Base-by-base conservation (phyloP, 371 early-diverging fungal genomes). In the Zychaea mexicana region DNA sequence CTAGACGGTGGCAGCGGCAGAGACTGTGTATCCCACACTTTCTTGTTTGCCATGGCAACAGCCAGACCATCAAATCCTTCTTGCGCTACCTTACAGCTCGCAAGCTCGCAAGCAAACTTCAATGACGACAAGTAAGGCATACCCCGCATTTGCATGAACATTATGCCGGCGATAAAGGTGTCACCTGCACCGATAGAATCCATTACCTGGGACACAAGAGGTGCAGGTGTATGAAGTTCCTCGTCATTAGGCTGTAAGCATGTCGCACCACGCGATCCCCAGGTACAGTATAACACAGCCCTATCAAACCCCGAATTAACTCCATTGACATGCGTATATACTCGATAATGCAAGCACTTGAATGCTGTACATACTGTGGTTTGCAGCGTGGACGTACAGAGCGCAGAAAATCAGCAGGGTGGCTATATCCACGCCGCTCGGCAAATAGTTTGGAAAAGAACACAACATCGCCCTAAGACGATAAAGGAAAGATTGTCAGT, bases 171-270 rank as follows among this genome's bases (percentile, higher is more conserved):
- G 47, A 81, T 84, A 64, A 90, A 90, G 0, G 89, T 88, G 62
- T 90, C 90, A 19, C 90, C 90, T 6, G 89, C 89, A 15, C 90
- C 90, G 39, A 88, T 82, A 5, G 86, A 70, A 47, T 90, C 90
- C 6, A 84, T 71, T 0, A 85, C 79, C 38, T 63, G 65, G 12
- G 74, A 66, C 2, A 84, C 61, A 5, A 46, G 42, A 15, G 75
- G 72, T 2, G 87, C 84, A 3, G 78, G 65, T 1, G 75, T 66
- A 28, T 77, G 81, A 49, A 79, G 64, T 21, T 72, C 64, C 30
- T 74, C 67, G 13, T 77, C 71, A 32, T 77, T 80, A 32, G 76
- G 67, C 21, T 72, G 66, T 4, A 86, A 65, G 9, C 76, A 81
- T 30, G 74, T 74, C 10, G 87, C 88, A 17, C 88, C 87, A 61